phyloP scores from a whole-genome alignment of 2,329 filamentous ascomycete species.

The Akanthomyces lecanii region DNA sequence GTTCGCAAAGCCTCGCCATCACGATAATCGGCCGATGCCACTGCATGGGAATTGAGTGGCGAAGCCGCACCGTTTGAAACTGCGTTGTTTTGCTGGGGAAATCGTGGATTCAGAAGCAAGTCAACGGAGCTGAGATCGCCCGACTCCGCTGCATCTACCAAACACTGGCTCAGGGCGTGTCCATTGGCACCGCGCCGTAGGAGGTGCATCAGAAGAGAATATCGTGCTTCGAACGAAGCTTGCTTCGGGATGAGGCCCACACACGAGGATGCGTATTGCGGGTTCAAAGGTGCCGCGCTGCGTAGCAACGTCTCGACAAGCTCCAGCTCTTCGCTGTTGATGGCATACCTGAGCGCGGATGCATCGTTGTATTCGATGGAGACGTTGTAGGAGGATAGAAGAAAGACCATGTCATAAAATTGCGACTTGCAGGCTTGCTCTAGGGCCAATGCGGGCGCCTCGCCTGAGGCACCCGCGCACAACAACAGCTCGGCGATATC shows the following conservation, averaged over 20 bases:
- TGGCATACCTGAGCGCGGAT: slow-evolving; percentile 15
- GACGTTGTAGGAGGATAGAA: slow-evolving; percentile 51
- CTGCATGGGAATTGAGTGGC: slow-evolving; percentile 38
- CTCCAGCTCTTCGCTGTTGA: slow-evolving; percentile 35
- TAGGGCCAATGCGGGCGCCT: slow-evolving; percentile 44
- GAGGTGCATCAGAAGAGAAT: slow-evolving; percentile 41
- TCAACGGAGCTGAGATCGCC: slow-evolving; percentile 45
- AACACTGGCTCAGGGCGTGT: slow-evolving; percentile 41
- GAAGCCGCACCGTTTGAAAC: slow-evolving; percentile 25
- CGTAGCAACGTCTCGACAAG: slow-evolving; percentile 45
- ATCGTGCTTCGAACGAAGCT: slow-evolving; percentile 41
- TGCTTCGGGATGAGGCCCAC: slow-evolving; percentile 46
- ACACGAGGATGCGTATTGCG: slow-evolving; percentile 46
- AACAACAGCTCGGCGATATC: slow-evolving; percentile 52
- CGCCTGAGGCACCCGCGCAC: slow-evolving; percentile 54
- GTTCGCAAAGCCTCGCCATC: slow-evolving; percentile 47
- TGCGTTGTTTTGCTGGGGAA: slow-evolving; percentile 29
- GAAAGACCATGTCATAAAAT: slow-evolving; percentile 50
- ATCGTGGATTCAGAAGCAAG: slow-evolving; percentile 47
- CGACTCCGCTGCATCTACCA: slow-evolving; percentile 46
- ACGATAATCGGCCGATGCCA: slow-evolving; percentile 50
- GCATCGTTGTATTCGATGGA: slow-evolving; percentile 48
- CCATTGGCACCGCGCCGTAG: slow-evolving; percentile 50
- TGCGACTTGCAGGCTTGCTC: slow-evolving; percentile 45
- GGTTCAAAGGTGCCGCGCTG: slow-evolving; percentile 39